A percentile compares a stretch with the other conserved stretches of the same genome.
These are phyloP conservation scores for Euptelea pleiosperma DNA, from an alignment of 164 flowering plant species.

Conservation along the genomic window DNA sequence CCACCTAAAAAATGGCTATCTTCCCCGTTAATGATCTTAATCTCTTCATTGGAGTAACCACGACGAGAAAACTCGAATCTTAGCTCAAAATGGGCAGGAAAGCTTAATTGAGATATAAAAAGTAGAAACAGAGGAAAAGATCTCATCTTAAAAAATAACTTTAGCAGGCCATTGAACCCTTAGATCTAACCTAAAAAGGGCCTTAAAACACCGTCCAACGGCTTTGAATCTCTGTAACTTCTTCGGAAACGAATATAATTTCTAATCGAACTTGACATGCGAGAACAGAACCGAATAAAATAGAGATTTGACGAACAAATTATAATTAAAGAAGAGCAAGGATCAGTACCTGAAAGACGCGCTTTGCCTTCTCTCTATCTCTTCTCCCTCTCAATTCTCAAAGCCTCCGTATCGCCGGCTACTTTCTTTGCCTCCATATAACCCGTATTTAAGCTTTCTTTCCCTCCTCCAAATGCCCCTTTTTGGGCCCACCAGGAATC, in stretches of 20 bases:
- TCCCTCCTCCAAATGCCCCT: constrained; percentile 9
- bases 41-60: no score
- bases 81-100: neutral
- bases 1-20: no score
- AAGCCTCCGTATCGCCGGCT: neutral
- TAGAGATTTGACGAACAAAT: neutral
- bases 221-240: neutral
- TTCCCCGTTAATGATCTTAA: no score
- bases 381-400: constrained; percentile 1
- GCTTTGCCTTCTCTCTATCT: neutral
- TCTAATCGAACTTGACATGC: neutral
- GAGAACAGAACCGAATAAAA: neutral
- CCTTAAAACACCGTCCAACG: neutral
- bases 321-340: neutral
- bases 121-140: neutral
- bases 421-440: neutral
- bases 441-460: constrained; percentile 19
- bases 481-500: constrained; percentile 1
- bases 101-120: neutral
- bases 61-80: neutral
- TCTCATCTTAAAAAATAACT: neutral
- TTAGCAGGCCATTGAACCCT: neutral
- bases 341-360: constrained; percentile 4
- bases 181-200: neutral
- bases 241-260: neutral